These are phyloP conservation scores for Nakaseomyces uthaithaninus DNA, from an alignment of 1,139 yeast species.

Conservation along the genomic window DNA sequence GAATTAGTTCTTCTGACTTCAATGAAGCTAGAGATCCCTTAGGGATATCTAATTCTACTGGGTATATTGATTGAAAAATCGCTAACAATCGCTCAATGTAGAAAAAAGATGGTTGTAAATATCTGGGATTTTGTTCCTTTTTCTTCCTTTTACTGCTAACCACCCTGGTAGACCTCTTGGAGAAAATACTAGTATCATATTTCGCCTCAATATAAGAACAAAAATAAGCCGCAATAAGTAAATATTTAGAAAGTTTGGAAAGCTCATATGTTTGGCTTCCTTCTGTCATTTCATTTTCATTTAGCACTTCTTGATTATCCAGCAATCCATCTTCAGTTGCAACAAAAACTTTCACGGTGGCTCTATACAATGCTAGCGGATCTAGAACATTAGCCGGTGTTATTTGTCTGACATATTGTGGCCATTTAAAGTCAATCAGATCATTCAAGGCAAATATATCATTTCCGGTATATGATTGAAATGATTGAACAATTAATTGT, in stretches of 20 bases:
- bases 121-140: slow-evolving; percentile 46
- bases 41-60: slow-evolving; percentile 23
- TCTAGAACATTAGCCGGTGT: slow-evolving; percentile 20
- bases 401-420: slow-evolving; percentile 17
- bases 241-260: slow-evolving; percentile 51
- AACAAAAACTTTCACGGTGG: slow-evolving; percentile 19
- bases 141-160: slow-evolving; percentile 37
- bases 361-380: slow-evolving; percentile 24
- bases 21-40: slow-evolving; percentile 20
- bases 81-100: slow-evolving; percentile 65
- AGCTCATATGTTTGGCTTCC: slow-evolving; percentile 31
- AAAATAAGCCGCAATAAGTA: slow-evolving; percentile 61
- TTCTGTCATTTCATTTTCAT: slow-evolving; percentile 12
- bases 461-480: slow-evolving; percentile 31
- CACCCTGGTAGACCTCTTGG: slow-evolving; percentile 44
- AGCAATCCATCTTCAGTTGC: slow-evolving; percentile 24
- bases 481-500: slow-evolving; percentile 27
- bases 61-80: slow-evolving; percentile 50
- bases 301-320: slow-evolving; percentile 11
- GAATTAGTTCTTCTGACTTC: slow-evolving; percentile 26
- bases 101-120: slow-evolving; percentile 54
- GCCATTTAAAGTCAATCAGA: slow-evolving; percentile 30
- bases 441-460: slow-evolving; percentile 25
- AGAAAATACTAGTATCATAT: slow-evolving; percentile 53
- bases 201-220: slow-evolving; percentile 63